phyloP scores from a whole-genome alignment of 2,329 filamentous ascomycete species.

The Mycosphaerella arachidis region DNA sequence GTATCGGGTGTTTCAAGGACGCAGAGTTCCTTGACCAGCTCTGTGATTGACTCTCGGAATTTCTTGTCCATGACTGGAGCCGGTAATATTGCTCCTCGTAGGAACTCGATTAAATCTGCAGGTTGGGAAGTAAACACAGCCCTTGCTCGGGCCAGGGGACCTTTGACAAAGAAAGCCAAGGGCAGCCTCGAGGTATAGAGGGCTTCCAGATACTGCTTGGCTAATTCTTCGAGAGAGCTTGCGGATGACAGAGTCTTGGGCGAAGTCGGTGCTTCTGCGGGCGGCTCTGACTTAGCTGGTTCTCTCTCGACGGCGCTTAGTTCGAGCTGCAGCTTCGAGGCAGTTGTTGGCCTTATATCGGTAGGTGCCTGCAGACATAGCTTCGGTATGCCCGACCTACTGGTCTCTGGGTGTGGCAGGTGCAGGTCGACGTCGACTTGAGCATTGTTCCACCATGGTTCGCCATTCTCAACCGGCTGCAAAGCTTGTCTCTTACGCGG shows the following conservation, averaged over 20 bases:
- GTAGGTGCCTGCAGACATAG: not conserved
- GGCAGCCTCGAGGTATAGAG: conserved; percentile 59
- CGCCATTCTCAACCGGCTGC: conserved; percentile 9
- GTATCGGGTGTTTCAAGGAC: conserved; percentile 14
- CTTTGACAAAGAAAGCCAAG: conserved; percentile 78
- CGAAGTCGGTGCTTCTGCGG: not conserved
- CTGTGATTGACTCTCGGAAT: conserved; percentile 66
- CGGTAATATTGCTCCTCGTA: conserved; percentile 46
- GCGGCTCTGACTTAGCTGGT: not conserved
- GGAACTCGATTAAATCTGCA: conserved; percentile 60
- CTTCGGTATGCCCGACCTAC: not conserved
- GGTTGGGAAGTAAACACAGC: conserved; percentile 64
- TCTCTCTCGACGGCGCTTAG: not conserved
- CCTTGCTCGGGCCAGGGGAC: conserved; percentile 69
- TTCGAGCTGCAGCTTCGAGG: not conserved
- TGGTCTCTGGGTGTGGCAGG: not conserved
- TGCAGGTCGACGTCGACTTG: conserved; percentile 9
- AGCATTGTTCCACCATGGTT: conserved; percentile 26
- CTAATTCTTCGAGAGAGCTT: conserved; percentile 27
- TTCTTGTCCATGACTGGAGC: conserved; percentile 68
- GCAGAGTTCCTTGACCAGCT: conserved; percentile 55
- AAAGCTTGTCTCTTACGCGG: conserved; percentile 16
- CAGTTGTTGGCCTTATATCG: not conserved
- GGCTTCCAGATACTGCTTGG: conserved; percentile 40
- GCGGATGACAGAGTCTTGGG: conserved; percentile 3